phyloP scores from a whole-genome alignment of 2,329 filamentous ascomycete genomes.

The Berkeleyomyces rouxiae region DNA sequence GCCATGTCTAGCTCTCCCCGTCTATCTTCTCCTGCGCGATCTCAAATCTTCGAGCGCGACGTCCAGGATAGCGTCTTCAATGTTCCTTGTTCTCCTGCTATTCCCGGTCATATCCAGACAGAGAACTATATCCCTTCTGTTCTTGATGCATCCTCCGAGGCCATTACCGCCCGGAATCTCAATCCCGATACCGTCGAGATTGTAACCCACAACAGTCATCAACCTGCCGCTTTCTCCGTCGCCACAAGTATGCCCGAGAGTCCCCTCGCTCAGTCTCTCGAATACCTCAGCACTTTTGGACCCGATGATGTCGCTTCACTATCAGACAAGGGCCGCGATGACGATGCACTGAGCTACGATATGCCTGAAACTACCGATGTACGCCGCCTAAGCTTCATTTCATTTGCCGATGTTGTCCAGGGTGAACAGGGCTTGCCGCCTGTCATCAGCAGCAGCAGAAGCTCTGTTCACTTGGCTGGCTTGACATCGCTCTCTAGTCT shows the following conservation, averaged over 20 bases:
- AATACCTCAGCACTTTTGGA: conserved; percentile 32
- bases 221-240: conserved; percentile 56
- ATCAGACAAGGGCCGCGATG: conserved; percentile 32
- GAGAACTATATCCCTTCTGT: conserved; percentile 89
- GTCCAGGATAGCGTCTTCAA: conserved; percentile 62
- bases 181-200: conserved; percentile 87
- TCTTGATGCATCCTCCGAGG: conserved; percentile 76
- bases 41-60: conserved; percentile 83
- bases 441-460: conserved; percentile 37
- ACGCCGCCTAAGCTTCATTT: conserved; percentile 81
- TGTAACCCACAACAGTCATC: conserved; percentile 70
- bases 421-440: conserved; percentile 53
- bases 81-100: conserved; percentile 64
- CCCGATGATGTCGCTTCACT: conserved; percentile 41
- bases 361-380: conserved; percentile 40
- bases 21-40: conserved; percentile 59
- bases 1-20: conserved; percentile 56
- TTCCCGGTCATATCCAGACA: conserved; percentile 82
- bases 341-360: conserved; percentile 52
- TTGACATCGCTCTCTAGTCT: conserved; percentile 39
- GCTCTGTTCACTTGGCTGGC: conserved; percentile 53
- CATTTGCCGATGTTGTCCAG: conserved; percentile 89
- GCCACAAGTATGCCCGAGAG: conserved; percentile 26
- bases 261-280: conserved; percentile 23
- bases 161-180: conserved; percentile 73